Evolutionary conservation across 2,329 filamentous ascomycete species (phyloP).

Genomic region (Cladosporium velox): DNA sequence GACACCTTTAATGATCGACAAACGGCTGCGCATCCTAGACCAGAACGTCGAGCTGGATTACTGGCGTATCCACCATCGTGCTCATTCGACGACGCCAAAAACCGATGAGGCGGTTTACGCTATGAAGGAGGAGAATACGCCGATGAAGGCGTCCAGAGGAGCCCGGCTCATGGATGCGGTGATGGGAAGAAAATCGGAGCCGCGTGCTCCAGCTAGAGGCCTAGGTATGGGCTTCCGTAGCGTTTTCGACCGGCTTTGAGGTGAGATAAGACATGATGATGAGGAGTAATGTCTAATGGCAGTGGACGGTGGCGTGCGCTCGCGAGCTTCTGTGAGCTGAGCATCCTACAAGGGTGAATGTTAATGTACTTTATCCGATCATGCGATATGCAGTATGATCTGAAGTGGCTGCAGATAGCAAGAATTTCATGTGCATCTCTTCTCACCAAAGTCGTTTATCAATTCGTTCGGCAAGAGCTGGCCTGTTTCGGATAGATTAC

Average conservation of each 20-base stretch:
- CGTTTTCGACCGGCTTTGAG: background rate
- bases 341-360: background rate
- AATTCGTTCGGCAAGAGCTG: background rate
- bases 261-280: background rate
- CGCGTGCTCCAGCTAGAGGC: background rate
- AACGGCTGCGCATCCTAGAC: slow-evolving; percentile 38
- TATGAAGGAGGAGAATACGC: background rate
- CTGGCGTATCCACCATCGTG: slow-evolving; percentile 26
- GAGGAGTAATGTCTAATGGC: slow-evolving; percentile 10
- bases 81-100: background rate
- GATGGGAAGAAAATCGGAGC: background rate
- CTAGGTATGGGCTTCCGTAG: background rate
- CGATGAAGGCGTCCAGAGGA: slow-evolving; percentile 5
- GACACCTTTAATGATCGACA: slow-evolving; percentile 38
- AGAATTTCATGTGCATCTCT: background rate
- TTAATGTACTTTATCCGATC: background rate
- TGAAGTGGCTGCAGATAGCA: background rate
- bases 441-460: background rate
- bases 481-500: background rate
- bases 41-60: slow-evolving; percentile 38
- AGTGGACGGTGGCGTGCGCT: background rate
- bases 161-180: background rate
- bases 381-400: background rate
- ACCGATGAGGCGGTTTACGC: background rate
- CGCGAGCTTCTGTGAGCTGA: background rate